Evolutionary conservation across 495 filamentous ascomycete species (phyloP).

Genomic region (Opeltia flavorubescens): DNA sequence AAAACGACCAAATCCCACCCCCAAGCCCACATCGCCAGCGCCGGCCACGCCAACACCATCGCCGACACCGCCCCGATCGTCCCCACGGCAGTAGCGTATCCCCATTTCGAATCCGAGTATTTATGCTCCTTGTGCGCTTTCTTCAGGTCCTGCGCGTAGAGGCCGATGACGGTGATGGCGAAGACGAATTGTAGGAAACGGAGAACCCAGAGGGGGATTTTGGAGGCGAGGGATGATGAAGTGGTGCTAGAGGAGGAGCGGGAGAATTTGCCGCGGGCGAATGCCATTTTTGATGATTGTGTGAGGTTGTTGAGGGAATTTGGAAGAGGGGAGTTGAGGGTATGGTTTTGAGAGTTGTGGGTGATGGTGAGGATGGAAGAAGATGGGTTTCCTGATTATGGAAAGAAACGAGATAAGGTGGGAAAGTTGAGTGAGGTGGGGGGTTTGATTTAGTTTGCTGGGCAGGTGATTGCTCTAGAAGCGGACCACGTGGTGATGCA

Average conservation of each 20-base stretch:
- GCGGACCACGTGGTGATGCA: background rate
- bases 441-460: no score
- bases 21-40: conserved; percentile 41
- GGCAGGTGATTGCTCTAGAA: no score
- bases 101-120: conserved; percentile 52
- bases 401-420: background rate
- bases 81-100: conserved; percentile 56
- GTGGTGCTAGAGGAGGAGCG: background rate
- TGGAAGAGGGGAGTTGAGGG: background rate
- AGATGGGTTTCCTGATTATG: no score
- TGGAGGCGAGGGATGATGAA: conserved; percentile 4
- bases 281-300: background rate
- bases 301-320: background rate
- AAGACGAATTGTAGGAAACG: conserved; percentile 63
- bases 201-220: conserved; percentile 28
- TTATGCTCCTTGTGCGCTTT: conserved; percentile 35
- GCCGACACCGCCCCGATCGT: conserved; percentile 45
- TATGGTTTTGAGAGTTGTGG: background rate
- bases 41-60: conserved; percentile 47
- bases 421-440: no score
- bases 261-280: background rate
- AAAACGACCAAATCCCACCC: conserved; percentile 58
- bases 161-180: conserved; percentile 57
- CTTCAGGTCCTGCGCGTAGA: conserved; percentile 62
- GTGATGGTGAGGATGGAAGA: background rate